Base-by-base conservation (phyloP, 106 monocot genomes). In the Agapanthus africanus region DNA sequence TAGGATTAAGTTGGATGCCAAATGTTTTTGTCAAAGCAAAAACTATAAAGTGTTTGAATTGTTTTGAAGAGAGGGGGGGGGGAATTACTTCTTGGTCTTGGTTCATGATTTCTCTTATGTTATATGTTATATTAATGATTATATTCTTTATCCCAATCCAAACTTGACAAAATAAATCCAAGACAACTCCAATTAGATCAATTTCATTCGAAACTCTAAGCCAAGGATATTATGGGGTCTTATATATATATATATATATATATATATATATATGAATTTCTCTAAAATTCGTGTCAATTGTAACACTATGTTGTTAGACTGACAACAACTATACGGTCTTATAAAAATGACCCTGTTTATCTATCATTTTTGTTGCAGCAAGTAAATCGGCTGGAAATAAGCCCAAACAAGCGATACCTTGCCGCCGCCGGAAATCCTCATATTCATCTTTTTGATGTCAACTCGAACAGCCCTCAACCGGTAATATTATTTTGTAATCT, bases 401-500 rank as follows among this genome's bases (percentile, higher is more conserved):
- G 88, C 18, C 95, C 95, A 19, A 86, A 91, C 57, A 91, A 95
- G 73, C 51, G 76, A 18, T 88, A 74, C 77, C 47, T 95, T 63
- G 95, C 95, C 46, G 95, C 95, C 22, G 95, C 95, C 74, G 95
- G 95, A 32, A 95, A 95, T 77, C 91, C 95, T 72, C 95, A 91
- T 42, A 95, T 95, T 64, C 91, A 82, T 13, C 95, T 95, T 66
- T 95, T 95, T 75, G 95, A 95, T 75, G 81, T 95, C 60, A 95
- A 95, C 59, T 91, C 95, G 25, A 87, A 83, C 51, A 95, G 71
- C 54, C 75, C 85, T 40, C 91, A 95, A 28, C 88, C 85, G 34
- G 95, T 95, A 82, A 38, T n/a, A n/a, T n/a, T 66, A 19, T 31
- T 56, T 18, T 26, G 31, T 52, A 59, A 19, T 47, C 71, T 52